Base-by-base conservation (phyloP, 2,329 filamentous ascomycete genomes). In the Raffaelea deltoideospora region DNA sequence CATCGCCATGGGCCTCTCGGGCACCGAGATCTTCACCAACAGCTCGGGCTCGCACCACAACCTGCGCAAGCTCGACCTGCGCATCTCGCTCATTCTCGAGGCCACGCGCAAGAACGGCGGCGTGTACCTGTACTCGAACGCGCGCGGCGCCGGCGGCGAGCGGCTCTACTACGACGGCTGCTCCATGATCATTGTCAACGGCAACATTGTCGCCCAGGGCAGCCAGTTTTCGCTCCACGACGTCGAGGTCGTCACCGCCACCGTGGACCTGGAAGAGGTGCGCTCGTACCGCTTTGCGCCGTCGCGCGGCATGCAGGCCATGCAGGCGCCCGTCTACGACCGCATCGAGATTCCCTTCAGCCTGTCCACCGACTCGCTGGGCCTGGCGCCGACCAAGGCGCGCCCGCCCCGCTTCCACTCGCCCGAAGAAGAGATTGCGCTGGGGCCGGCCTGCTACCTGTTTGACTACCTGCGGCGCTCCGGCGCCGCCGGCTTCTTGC, bases 21-120 rank as follows among this genome's bases (percentile, higher is more conserved):
- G 83, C 5, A 72, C 74, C 6, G 82, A 84, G 48, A 75, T 85
- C 37, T 68, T 82, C 43, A 72, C 73, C 9, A 88, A 88, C 53
- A 73, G 67, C 3, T 75, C 67, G 37, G 80, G 75, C 7, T 74
- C 65, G 11, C 82, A 88, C 51, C 45, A 45, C 27, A 48, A 41
- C n/a, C 41, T 59, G 10, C 63, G 71, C 11, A 86, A 86, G 51
- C 64, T 84, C 1, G 62, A 80, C 44, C 67, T 59, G 0, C 63
- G 76, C 13, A 58, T 84, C 21, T 60, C 69, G 19, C 58, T 85
- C 13, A 83, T 84, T 41, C 59, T 59, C 13, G 72, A 83, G 47
- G 76, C 76, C 3, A 82, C 77, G 0, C 49, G 57, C 5, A 61
- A 60, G 46, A 50, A 45, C 21, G 59, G 59, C 10, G 58, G 59